These are phyloP conservation scores for Halenospora varia DNA, from an alignment of 495 filamentous ascomycete genomes.

Conservation along the genomic window DNA sequence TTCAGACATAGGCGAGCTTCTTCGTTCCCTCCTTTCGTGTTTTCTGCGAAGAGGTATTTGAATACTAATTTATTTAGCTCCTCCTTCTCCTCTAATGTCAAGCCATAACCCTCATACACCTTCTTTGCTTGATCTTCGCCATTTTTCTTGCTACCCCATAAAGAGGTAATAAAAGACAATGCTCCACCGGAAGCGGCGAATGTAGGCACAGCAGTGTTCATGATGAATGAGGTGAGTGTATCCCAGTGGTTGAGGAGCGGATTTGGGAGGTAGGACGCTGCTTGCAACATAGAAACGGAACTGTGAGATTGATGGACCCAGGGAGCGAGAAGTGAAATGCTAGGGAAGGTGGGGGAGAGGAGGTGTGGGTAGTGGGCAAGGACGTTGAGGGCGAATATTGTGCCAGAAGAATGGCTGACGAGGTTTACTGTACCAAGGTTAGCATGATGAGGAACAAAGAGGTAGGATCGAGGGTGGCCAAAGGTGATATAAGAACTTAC, in stretches of 20 bases:
- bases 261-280: constrained; percentile 21
- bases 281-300: constrained; percentile 20
- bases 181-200: constrained; percentile 5
- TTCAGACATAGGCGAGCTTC: constrained; percentile 23
- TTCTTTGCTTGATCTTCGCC: constrained; percentile 5
- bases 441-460: not conserved
- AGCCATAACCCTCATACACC: constrained; percentile 8
- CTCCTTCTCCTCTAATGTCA: constrained; percentile 5
- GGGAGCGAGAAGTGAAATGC: constrained; percentile 37
- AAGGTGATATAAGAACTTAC: not conserved
- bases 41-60: constrained; percentile 19
- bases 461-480: not conserved
- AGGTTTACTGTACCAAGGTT: constrained; percentile 28
- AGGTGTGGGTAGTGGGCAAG: constrained; percentile 33
- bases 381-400: constrained; percentile 43
- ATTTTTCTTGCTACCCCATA: not conserved
- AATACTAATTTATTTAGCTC: constrained; percentile 7
- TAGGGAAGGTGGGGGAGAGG: constrained; percentile 32
- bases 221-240: constrained; percentile 32
- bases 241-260: constrained; percentile 31
- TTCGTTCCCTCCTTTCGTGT: constrained; percentile 18
- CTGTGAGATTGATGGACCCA: constrained; percentile 42
- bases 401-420: constrained; percentile 41
- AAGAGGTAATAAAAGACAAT: not conserved
- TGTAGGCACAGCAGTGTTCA: constrained; percentile 5